phyloP scores from a whole-genome alignment of 306 rosid genomes.

The Cucurbita maxima region DNA sequence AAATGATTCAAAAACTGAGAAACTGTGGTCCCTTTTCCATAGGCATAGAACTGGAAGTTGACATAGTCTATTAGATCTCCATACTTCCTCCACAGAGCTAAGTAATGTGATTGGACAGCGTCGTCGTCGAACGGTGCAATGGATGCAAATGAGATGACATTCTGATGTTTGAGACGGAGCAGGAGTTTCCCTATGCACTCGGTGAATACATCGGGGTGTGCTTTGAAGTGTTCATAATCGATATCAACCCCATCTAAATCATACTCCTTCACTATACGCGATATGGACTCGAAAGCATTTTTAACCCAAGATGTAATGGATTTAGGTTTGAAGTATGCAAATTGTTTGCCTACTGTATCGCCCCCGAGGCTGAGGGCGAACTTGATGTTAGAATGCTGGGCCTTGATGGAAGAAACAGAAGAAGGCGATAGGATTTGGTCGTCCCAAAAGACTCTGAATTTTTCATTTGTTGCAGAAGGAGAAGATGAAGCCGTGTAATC shows the following conservation, averaged over 20 bases:
- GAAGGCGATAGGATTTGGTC: slow-evolving; percentile 39
- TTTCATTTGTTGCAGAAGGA: slow-evolving; percentile 55
- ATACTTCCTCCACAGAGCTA: slow-evolving; percentile 55
- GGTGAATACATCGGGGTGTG: slow-evolving; percentile 31
- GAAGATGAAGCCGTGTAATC: slow-evolving; percentile 44
- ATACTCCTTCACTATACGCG: not conserved
- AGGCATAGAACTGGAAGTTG: slow-evolving; percentile 76
- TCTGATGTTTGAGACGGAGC: slow-evolving; percentile 21
- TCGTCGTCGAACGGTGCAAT: slow-evolving; percentile 51
- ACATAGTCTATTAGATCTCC: slow-evolving; percentile 53
- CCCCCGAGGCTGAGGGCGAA: slow-evolving; percentile 68
- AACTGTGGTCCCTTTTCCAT: slow-evolving; percentile 42
- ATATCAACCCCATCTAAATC: not conserved
- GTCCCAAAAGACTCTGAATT: slow-evolving; percentile 64
- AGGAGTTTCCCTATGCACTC: slow-evolving; percentile 45
- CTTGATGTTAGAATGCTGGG: slow-evolving; percentile 41
- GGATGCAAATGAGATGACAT: slow-evolving; percentile 46
- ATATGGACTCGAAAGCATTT: not conserved
- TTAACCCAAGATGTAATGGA: slow-evolving; percentile 34
- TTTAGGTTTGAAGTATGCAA: slow-evolving; percentile 35
- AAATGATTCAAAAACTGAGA: slow-evolving; percentile 34
- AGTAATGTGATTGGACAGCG: slow-evolving; percentile 38
- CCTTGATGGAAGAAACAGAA: slow-evolving; percentile 44
- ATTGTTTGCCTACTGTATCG: slow-evolving; percentile 1
- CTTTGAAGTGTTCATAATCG: slow-evolving; percentile 53